Evolutionary conservation across 352 stramenopile genomes (phyloP), one percentile per base, ranked within the genome.

Genomic region (Phytophthora boehmeriae): DNA sequence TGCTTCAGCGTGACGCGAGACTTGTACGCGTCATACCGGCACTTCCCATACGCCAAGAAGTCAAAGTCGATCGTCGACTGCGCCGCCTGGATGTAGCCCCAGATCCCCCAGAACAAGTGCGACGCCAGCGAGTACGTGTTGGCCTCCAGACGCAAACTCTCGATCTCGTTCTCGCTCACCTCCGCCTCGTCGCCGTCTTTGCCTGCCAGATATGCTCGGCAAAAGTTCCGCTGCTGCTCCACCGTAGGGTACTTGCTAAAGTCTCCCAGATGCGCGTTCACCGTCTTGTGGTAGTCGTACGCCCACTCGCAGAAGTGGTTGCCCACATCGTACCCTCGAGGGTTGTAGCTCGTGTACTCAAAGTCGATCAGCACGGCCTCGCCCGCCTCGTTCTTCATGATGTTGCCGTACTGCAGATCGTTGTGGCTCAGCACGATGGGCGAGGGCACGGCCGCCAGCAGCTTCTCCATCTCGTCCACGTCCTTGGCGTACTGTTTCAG

Each of bases 281-380:
- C 81, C 16, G 80, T 88, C 73, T 90, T 89, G 72, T 92, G 73
- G 68, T 92, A 95, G 66, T 92, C 79, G 63, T 85, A 93, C 5
- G 66, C 80, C 83, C 84, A 95, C 61, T 93, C 86, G 54, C 83
- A 97, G 64, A 98, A 98, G 75, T 98, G 92, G 71, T 98, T 98
- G 19, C 86, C 92, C 28, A 98, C 23, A 55, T 98, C 93, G 59
- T 93, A 98, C 0, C 88, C 93, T 4, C 90, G 82, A 43, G 79
- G 85, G 69, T 97, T 98, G 71, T 96, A 97, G 44, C 80, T 90
- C 48, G 84, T 95, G 77, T 98, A 98, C 80, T 98, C 93, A 80
- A 96, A 98, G 66, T 98, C 92, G 52, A 98, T 97, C 23, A 98
- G 70, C 60, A 93, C 78, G 27, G 97, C 83, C 14, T 69, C 63